Base-by-base conservation (phyloP, 1,284 basidiomycete genomes). In the Tylopilus microsporus region DNA sequence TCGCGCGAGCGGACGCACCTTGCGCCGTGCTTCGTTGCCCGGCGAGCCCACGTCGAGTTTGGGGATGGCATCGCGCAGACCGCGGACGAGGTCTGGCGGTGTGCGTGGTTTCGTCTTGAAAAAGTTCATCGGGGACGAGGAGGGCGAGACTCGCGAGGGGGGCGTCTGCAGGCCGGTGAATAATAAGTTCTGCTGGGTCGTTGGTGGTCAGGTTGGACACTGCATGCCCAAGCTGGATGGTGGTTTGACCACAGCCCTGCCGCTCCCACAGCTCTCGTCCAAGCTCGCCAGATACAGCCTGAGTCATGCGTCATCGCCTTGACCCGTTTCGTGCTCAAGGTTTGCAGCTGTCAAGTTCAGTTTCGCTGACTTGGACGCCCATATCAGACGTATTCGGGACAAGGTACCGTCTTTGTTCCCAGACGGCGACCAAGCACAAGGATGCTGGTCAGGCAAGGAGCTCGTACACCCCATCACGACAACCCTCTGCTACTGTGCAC, bases 31-130 rank as follows among this genome's bases (percentile, higher is more conserved):
- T 71, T 96, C 93, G 55, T 82, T 81, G 15, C 88, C 89, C 19
- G 87, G 84, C 43, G 87, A 82, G 3, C 85, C 82, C 6, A 81
- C 73, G 65, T 95, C 94, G 52, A 96, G 79, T 70, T 82, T 85
- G 56, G 82, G 80, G 64, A 95, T 83, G 59, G 87, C 82, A 70
- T 96, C 94, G 52, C 86, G 82, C 54, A 95, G 78, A 42, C 85
- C 81, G 53, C 86, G 82, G 39, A 95, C 89, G 58, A 92, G 83
- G 72, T 96, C 93, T 49, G 89, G 84, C 13, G 94, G 93, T 41
- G 89, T 88, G 67, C 91, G 80, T 48, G 84, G 85, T 73, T 92
- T 94, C 30, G 91, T 86, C 77, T 91, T 94, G 85, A 96, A 96
- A 79, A 96, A 95, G 76, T 96, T 96, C 93, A 95, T 94, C 16